These are phyloP conservation scores for Clausena lansium DNA, from an alignment of 345 rosid genomes.

Conservation along the genomic window DNA sequence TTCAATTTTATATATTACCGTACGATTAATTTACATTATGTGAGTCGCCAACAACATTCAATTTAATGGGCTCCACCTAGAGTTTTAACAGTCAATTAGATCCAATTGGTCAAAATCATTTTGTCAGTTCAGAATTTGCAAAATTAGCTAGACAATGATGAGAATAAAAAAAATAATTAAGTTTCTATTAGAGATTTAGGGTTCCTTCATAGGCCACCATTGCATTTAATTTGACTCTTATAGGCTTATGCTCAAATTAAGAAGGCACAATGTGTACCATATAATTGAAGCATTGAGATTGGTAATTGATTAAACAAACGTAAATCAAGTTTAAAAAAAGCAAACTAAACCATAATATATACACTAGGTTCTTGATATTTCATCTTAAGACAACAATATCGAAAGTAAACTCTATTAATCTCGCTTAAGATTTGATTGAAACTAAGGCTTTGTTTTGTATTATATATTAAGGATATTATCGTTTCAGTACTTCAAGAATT, in stretches of 20 bases:
- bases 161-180: neutral
- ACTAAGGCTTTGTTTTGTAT: too few species aligned
- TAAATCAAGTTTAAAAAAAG: too few species aligned
- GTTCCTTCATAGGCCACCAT: neutral
- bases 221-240: neutral
- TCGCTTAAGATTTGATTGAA: too few species aligned
- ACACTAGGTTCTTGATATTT: too few species aligned
- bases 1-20: neutral
- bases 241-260: neutral
- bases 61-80: neutral
- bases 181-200: neutral
- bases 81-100: neutral
- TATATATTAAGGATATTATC: too few species aligned
- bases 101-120: constrained; percentile 7
- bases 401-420: too few species aligned
- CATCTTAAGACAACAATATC: too few species aligned
- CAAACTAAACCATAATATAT: too few species aligned
- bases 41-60: constrained; percentile 16
- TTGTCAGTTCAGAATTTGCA: neutral
- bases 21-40: neutral
- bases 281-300: neutral
- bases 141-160: neutral
- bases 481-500: too few species aligned
- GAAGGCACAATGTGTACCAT: neutral
- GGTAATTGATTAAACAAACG: neutral